A percentile compares a stretch with the other conserved stretches of the same genome.
Conservation (phyloP, 176 grass and related monocot genomes). For the Eragrostis curvula region DNA sequence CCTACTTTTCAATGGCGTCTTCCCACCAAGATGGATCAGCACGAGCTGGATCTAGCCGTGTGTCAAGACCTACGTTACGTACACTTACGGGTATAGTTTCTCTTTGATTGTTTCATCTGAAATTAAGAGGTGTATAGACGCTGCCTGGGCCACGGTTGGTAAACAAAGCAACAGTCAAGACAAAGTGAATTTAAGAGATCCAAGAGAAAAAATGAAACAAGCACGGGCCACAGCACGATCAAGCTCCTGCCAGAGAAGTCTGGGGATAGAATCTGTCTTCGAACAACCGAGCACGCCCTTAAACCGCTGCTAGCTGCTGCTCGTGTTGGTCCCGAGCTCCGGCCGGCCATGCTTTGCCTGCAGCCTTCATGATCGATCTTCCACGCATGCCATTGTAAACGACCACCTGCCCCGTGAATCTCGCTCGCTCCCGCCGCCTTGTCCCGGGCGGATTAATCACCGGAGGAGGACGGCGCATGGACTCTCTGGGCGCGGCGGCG, state of each 20-base stretch:
- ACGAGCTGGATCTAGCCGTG: no score
- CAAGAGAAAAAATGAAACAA: no score
- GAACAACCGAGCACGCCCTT: slow-evolving; percentile 10
- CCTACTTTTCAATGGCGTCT: no score
- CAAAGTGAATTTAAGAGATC: background rate
- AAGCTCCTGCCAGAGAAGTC: background rate
- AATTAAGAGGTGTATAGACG: no score
- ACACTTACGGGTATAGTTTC: no score
- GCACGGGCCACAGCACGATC: background rate
- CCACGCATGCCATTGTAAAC: background rate
- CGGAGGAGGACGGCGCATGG: background rate
- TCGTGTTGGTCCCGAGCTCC: background rate
- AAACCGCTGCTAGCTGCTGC: background rate
- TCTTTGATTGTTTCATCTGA: no score
- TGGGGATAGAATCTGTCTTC: background rate
- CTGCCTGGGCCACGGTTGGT: background rate
- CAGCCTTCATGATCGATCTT: background rate
- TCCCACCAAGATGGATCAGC: no score
- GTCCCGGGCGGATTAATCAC: background rate
- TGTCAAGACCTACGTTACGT: no score
- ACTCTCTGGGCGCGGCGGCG: background rate
- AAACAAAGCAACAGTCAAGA: background rate
- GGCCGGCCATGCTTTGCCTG: background rate
- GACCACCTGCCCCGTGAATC: background rate
- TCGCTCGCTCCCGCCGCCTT: background rate